Base-by-base conservation (phyloP, 2,329 filamentous ascomycete genomes). In the Huntiella savannae region DNA sequence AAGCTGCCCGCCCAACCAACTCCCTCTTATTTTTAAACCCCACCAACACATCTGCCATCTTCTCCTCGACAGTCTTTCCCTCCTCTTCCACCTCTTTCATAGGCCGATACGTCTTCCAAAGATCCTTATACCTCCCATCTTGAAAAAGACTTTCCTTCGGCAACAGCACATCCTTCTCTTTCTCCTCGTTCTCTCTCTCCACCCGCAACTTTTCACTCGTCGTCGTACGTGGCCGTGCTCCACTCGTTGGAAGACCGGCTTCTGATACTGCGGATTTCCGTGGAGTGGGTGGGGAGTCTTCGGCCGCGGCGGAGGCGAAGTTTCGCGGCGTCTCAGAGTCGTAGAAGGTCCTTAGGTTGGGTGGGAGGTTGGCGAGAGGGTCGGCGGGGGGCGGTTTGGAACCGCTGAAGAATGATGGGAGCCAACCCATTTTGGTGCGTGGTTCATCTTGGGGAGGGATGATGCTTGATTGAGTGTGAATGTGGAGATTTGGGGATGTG, bases 31-130 rank as follows among this genome's bases (percentile, higher is more conserved):
- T 76, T 60, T 94, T 92, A 70, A 79, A 92, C 5, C 76, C 78
- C 45, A 88, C 80, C 44, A 95, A 67, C 47, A 96, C 77, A 58
- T 84, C 77, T 59, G 73, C 70, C 53, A 92, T 70, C 59, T 82
- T 81, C 58, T 94, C 86, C 56, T 85, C 77, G 54, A 91, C 82
- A 35, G 73, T 75, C 58, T 81, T 81, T 15, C 70, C 69, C 50
- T 75, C 75, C 42, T 73, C 69, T 56, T 88, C 79, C 50, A 92
- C 64, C 48, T 81, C 68, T 33, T 67, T 59, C 45, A 82, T 75
- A 6, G 88, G 79, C 49, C 73, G 73, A 68, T 98, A 98, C 49
- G 74, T 84, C 63, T 86, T 88, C 91, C 91, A 98, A 32, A 98
- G 68, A 59, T 96, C 74, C 47, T 87, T 85, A 62, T 77, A 77